Conservation (phyloP, 176 grass and related monocot species). For the Ensete ventricosum region DNA sequence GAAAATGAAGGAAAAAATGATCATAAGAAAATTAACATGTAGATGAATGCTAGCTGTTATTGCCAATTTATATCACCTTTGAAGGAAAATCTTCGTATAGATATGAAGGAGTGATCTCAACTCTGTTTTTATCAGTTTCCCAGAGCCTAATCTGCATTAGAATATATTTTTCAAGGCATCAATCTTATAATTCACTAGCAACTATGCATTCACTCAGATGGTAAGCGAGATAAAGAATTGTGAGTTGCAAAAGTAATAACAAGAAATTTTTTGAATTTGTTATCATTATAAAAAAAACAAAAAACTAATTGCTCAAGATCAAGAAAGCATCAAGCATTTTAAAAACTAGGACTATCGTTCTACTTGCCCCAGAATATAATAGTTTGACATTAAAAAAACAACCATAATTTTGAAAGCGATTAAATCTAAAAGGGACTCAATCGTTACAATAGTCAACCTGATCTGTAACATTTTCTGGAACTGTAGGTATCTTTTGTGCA, state of each 20-base stretch:
- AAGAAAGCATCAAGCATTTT: background rate
- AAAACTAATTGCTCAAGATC: no score
- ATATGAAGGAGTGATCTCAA: slow-evolving; percentile 52
- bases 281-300: no score
- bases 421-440: background rate
- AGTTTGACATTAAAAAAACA: background rate
- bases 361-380: no score
- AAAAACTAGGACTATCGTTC: background rate
- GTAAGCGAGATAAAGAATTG: no score
- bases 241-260: no score
- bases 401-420: background rate
- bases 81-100: slow-evolving; percentile 91
- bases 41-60: background rate
- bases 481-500: slow-evolving; percentile 49
- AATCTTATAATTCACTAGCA: background rate
- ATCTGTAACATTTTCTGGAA: slow-evolving; percentile 80
- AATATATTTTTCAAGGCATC: background rate
- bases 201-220: background rate
- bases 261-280: no score
- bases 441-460: slow-evolving; percentile 30
- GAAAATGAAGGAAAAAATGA: slow-evolving; percentile 7
- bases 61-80: slow-evolving; percentile 37
- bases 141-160: slow-evolving; percentile 71
- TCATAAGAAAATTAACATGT: background rate
- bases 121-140: slow-evolving; percentile 78